Percentiles rank a stretch among this genome's conserved stretches.
These are phyloP conservation scores for Chaetomiaceae sp. DNA, from an alignment of 2,329 filamentous ascomycete genomes.

Conservation along the genomic window DNA sequence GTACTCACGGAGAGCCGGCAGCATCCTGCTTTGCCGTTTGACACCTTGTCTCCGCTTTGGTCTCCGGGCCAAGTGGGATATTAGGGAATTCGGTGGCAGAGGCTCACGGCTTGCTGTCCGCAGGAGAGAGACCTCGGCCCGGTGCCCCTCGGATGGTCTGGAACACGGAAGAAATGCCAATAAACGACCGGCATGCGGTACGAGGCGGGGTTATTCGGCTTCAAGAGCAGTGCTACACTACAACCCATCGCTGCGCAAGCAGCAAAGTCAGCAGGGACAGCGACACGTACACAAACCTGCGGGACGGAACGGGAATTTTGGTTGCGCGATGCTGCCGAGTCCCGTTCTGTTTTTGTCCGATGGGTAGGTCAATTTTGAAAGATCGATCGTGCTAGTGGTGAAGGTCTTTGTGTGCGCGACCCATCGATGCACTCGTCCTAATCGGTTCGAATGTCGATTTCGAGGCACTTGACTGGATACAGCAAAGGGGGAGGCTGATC, in stretches of 20 bases:
- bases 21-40: no score
- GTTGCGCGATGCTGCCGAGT: slow-evolving; percentile 17
- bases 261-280: background rate
- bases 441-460: no score
- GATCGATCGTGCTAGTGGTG: background rate
- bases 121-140: background rate
- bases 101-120: background rate
- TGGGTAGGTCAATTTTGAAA: background rate
- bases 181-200: background rate
- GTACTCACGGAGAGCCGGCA: no score
- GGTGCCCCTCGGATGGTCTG: background rate
- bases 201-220: background rate
- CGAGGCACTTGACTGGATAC: no score
- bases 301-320: slow-evolving; percentile 11
- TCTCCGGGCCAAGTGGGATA: background rate
- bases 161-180: no score
- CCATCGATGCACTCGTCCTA: background rate
- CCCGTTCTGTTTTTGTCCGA: slow-evolving; percentile 6
- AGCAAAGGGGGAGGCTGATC: background rate
- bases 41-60: background rate
- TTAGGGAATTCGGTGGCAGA: background rate
- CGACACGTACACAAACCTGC: background rate
- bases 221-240: background rate
- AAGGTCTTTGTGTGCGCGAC: background rate
- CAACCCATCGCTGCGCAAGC: background rate